These are phyloP conservation scores for Suillus ampliporus DNA, from an alignment of 768 basidiomycete species.

Conservation along the genomic window DNA sequence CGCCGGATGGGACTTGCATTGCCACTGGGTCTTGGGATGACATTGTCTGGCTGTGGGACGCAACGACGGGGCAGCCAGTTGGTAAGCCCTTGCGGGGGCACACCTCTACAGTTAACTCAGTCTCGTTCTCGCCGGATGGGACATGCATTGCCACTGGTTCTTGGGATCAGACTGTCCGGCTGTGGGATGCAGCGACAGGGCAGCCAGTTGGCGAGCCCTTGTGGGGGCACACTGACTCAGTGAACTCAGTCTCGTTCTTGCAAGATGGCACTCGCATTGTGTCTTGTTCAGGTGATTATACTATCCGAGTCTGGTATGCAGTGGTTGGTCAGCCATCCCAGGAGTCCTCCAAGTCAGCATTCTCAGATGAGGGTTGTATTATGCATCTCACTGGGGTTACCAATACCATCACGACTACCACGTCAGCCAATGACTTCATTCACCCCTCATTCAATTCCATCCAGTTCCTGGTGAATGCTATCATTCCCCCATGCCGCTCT, in stretches of 20 bases:
- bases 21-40: neutral
- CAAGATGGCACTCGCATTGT: constrained; percentile 11
- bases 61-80: too few relatives aligned
- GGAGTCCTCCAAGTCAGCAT: too few relatives aligned
- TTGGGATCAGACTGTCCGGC: too few relatives aligned
- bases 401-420: neutral
- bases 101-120: too few relatives aligned
- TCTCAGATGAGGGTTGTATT: too few relatives aligned
- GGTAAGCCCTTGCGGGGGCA: too few relatives aligned
- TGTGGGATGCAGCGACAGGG: constrained; percentile 1
- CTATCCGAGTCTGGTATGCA: constrained; percentile 15
- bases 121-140: too few relatives aligned
- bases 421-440: neutral
- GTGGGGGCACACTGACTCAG: neutral
- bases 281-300: constrained; percentile 2
- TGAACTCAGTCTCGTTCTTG: constrained; percentile 5
- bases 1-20: neutral
- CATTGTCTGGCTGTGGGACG: too few relatives aligned
- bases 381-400: neutral
- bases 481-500: too few relatives aligned
- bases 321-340: neutral
- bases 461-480: neutral
- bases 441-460: constrained; percentile 2
- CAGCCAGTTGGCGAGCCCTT: neutral
- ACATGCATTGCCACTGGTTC: too few relatives aligned